Evolutionary conservation across 306 rosid species (phyloP), one percentile per base, ranked within the genome.

Genomic region (Fragaria vesca): DNA sequence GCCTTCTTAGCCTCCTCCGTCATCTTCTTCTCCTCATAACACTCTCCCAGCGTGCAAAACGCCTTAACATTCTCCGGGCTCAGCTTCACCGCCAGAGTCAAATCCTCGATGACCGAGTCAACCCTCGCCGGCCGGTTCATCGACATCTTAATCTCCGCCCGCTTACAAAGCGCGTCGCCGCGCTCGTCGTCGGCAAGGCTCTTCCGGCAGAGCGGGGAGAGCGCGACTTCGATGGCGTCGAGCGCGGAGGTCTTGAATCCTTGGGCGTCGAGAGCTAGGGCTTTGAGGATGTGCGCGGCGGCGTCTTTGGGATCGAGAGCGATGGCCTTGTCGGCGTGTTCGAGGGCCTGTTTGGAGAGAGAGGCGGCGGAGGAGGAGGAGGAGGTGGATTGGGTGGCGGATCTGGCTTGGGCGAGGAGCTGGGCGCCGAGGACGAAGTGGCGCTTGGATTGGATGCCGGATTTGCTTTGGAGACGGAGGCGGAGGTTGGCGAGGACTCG

Each of bases 371-470:
- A 16, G 67, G 91, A 73, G 83, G 80, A 65, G 67, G 80, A 72
- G 18, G 93, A 60, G 67, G 80, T 69, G 18, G 93, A 42, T 43
- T 43, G 2, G 46, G 12, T 12, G 63, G 80, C 74, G 72, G 88
- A 79, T 86, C 90, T 76, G 45, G 98, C 91, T 48, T 80, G 87
- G 8, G 83, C 85, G 28, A 94, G 86, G 77, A 85, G 91, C 85
- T 92, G 97, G n/a, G 97, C 98, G 72, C 94, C 96, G 72, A 70
- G 42, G 6, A 94, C 92, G 89, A 94, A 94, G 88, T 88, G 91
- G 68, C 91, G 86, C 72, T 94, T 94, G 71, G 98, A 89, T 70
- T 82, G 82, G 74, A 80, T 68, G 7, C 21, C 12, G 82, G 89
- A 9, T n/a, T 85, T 83, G 77, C 87, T 6, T 15, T 87, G 83